Percentiles rank a stretch among this genome's conserved stretches.
Conservation (phyloP, 176 grass and related monocot genomes). For the Avena insularis region DNA sequence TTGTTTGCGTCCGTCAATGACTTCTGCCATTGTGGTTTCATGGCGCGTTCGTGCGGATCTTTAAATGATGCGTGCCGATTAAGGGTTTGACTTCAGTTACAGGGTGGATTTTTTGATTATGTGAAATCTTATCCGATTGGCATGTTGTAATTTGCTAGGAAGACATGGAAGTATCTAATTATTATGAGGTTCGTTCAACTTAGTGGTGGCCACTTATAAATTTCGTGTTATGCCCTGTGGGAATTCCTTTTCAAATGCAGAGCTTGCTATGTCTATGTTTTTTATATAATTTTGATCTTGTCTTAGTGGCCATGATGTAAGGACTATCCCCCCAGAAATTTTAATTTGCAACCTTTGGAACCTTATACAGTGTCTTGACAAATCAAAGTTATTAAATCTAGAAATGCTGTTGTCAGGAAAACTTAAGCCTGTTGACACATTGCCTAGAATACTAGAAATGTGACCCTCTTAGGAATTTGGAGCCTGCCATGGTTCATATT, state of each 20-base stretch:
- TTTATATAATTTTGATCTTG: slow-evolving; percentile 6
- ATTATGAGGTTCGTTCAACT: slow-evolving; percentile 12
- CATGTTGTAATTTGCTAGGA: neutral
- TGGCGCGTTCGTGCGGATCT: slow-evolving; percentile 33
- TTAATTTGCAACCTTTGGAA: neutral
- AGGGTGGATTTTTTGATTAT: neutral
- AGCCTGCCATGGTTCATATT: neutral
- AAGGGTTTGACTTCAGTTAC: slow-evolving; percentile 10
- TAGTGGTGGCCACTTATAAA: neutral
- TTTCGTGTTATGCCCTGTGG: neutral
- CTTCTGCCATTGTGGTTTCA: slow-evolving; percentile 8
- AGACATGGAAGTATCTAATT: neutral
- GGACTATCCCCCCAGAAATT: neutral
- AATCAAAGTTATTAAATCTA: slow-evolving; percentile 19
- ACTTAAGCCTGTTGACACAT: neutral
- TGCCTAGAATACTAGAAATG: neutral
- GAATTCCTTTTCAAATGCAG: neutral
- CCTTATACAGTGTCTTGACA: neutral
- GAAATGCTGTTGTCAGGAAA: neutral
- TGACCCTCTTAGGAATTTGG: slow-evolving; percentile 2
- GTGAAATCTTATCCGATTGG: slow-evolving; percentile 27
- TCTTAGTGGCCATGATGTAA: slow-evolving; percentile 47
- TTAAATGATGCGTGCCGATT: slow-evolving; percentile 22
- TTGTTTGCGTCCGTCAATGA: slow-evolving; percentile 9
- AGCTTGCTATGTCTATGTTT: slow-evolving; percentile 3